Evolutionary conservation across 176 grass and related monocot species (phyloP).

Genomic region (Ananas comosus): DNA sequence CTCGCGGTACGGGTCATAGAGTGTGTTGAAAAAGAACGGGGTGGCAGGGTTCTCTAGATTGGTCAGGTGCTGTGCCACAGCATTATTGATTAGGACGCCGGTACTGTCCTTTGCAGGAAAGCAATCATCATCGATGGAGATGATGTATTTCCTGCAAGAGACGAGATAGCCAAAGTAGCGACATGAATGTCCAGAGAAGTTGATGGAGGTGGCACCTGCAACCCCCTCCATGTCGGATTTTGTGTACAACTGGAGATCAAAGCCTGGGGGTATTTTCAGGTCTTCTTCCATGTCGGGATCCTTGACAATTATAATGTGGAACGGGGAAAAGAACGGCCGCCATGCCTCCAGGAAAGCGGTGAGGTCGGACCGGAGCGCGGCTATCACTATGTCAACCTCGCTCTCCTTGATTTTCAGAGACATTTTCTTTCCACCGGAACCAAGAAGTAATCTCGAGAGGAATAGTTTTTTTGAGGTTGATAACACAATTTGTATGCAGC

Average conservation of each 20-base stretch:
- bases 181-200: constrained; percentile 68
- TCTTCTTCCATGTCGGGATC: constrained; percentile 61
- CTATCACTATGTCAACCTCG: constrained; percentile 92
- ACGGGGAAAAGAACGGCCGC: constrained; percentile 79
- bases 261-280: constrained; percentile 61
- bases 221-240: constrained; percentile 64
- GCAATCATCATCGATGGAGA: constrained; percentile 82
- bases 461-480: not conserved
- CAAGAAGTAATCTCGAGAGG: not conserved
- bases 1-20: constrained; percentile 70
- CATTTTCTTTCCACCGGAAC: constrained; percentile 38
- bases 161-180: constrained; percentile 85
- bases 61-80: constrained; percentile 63
- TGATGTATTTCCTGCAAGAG: constrained; percentile 71
- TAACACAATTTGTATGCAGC: not conserved
- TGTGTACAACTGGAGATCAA: constrained; percentile 62
- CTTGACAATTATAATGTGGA: constrained; percentile 79
- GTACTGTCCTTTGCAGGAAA: constrained; percentile 60
- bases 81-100: constrained; percentile 41
- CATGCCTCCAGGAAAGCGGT: constrained; percentile 75
- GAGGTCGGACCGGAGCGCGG: constrained; percentile 69
- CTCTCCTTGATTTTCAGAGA: constrained; percentile 57
- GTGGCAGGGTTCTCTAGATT: constrained; percentile 77
- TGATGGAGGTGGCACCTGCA: constrained; percentile 44
- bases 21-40: constrained; percentile 89